Base-by-base conservation (phyloP, 78 protist species). In the Ministeria vibrans region DNA sequence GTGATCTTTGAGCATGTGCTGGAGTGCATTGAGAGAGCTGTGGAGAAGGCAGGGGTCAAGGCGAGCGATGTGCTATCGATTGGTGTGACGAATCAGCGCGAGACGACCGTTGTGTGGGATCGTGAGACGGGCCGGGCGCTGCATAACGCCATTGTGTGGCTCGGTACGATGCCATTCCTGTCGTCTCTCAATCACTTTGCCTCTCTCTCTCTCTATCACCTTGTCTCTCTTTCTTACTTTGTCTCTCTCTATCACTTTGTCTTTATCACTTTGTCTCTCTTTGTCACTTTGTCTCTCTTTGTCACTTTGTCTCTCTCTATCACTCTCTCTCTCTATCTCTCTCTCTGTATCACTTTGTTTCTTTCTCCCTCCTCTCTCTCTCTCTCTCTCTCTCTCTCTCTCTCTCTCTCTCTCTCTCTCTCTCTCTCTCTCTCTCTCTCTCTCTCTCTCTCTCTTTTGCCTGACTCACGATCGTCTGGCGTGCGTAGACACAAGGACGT, bases 1-100 rank as follows among this genome's bases (percentile, higher is more conserved):
- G 95, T 84, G 36, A 87, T 95, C 43, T 11, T 89, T 27, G 69
- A 61, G 42, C 2, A 30, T 7, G 53, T 61, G 49, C 62, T 53
- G 46, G 34, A 9, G 23, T 76, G 80, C 28, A 53, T 22, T 9
- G 34, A 13, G 42, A 46, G n/a, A 36, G 28, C 6, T 0, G 59
- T n/a, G 69, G 79, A 38, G 61, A 30, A 11, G 30, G 70, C 43
- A 34, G 61, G 64, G 22, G 13, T 4, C 9, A 32, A 1, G 13
- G 36, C 1, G 32, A 0, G 18, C 15, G 42, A 70, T 5, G 30
- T 45, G 18, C 32, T 13, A 36, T 43, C 62, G 3, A 69, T 96
- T 39, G 99, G 99, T 11, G 73, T 97, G 32, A 95, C 99, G 59
- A 97, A 97, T 77, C 99, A 97, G 76, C 81, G 99, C 15, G 99